Base-by-base conservation (phyloP, 768 basidiomycete genomes). In the Sporobolomyces phaffii region DNA sequence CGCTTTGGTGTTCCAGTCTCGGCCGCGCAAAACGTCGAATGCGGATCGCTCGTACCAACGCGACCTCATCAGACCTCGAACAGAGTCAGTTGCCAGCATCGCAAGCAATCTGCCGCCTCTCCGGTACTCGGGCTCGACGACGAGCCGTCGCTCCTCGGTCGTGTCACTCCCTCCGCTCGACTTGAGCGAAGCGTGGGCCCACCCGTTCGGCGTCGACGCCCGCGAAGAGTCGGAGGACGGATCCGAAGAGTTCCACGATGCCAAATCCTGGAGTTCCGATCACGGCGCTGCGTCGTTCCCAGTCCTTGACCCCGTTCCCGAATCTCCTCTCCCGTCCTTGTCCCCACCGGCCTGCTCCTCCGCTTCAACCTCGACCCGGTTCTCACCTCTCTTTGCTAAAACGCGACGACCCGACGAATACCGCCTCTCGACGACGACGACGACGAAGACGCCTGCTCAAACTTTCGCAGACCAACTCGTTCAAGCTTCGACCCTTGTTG, bases 221-320 rank as follows among this genome's bases (percentile, higher is more conserved):
- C 41, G 43, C 9, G 56, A 58, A 20, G 56, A 58, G n/a, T 58
- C 56, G 40, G 54, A 57, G 17, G 41, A 45, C 22, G 54, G 40
- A n/a, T 31, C 15, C 43, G 56, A 58, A 10, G 56, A 58, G 18
- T 58, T 58, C 43, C 56, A 58, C 43, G 56, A 58, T 31, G 56
- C 56, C 29, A 47, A 45, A 22, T 44, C 26, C 8, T 45, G 43
- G 36, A 14, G 13, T 22, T 58, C 56, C 2, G 43, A 58, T 17
- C 56, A 58, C 26, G 5, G 24, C n/a, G 13, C 11, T 10, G 9
- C 54, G 4, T 6, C 54, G 17, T 28, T 41, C 6, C 54, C 13
- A 14, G 20, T 31, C 38, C 40, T 41, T 26, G 38, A 43, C 14
- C 20, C 54, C 5, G 54, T 56, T 8, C 54, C 38, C 38, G 54